Percentiles rank a stretch among this genome's conserved stretches.
These are phyloP conservation scores for Xanthoconium separans DNA, from an alignment of 1,284 basidiomycete species.

Conservation along the genomic window DNA sequence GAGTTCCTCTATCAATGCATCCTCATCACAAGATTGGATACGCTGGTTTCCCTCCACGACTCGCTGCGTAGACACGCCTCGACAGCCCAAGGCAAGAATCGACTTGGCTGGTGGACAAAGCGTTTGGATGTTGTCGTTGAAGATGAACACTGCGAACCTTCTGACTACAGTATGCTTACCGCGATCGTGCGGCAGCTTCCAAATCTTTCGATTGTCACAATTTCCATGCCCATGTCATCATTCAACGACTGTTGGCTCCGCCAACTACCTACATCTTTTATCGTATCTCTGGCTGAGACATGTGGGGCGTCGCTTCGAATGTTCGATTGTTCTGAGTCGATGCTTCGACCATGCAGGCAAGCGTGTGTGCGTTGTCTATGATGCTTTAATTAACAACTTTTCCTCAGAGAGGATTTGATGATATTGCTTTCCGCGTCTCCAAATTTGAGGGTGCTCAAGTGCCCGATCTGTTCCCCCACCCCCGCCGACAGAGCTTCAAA, in stretches of 20 bases:
- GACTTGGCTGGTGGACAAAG: conserved; percentile 30
- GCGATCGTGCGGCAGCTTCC: conserved; percentile 26
- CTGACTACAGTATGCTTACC: conserved; percentile 25
- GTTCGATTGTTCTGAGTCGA: conserved; percentile 34
- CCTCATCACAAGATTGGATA: conserved; percentile 21
- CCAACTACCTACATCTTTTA: conserved; percentile 25
- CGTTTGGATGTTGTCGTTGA: conserved; percentile 28
- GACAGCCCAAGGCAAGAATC: conserved; percentile 6
- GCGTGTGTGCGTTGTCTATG: conserved; percentile 2
- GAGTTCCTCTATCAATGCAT: conserved; percentile 29
- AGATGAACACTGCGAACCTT: conserved; percentile 28
- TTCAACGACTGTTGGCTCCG: conserved; percentile 29
- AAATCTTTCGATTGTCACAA: conserved; percentile 25
- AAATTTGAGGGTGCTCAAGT: conserved; percentile 30
- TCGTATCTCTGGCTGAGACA: conserved; percentile 27
- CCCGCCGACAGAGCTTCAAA: conserved; percentile 21
- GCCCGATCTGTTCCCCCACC: conserved; percentile 31
- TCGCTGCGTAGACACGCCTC: conserved; percentile 12
- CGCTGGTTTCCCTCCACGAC: conserved; percentile 15
- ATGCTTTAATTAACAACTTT: conserved; percentile 5
- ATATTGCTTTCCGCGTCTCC: conserved; percentile 22
- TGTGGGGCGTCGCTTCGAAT: conserved; percentile 26
- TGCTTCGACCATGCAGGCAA: conserved; percentile 33
- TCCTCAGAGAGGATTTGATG: conserved; percentile 31
- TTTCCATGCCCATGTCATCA: conserved; percentile 31